A percentile compares a stretch with the other conserved stretches of the same genome.
Evolutionary conservation across 1,139 yeast genomes (phyloP).

Genomic region (Suhomyces panamericanus): DNA sequence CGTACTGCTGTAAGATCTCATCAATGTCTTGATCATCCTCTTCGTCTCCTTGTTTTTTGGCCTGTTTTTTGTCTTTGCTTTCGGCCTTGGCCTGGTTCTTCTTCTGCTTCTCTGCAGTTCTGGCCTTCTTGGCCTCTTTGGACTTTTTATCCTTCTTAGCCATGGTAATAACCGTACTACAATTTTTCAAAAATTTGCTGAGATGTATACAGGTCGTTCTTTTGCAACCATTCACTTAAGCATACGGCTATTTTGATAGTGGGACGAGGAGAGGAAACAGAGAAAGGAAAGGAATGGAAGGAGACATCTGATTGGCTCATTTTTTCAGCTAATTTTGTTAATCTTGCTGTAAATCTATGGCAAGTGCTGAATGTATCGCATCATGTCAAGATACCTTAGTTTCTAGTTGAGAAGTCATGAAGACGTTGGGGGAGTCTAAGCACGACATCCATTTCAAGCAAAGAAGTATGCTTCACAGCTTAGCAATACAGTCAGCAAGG

Average conservation of each 20-base stretch:
- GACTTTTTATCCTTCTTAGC: constrained; percentile 84
- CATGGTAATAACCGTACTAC: constrained; percentile 42
- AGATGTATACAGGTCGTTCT: constrained; percentile 2
- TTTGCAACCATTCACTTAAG: constrained; percentile 7
- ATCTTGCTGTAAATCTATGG: no score
- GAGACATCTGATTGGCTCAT: background rate
- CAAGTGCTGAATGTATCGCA: no score
- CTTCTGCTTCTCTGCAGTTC: constrained; percentile 80
- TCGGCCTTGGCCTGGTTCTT: constrained; percentile 77
- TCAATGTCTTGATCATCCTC: constrained; percentile 91
- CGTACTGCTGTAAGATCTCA: constrained; percentile 74
- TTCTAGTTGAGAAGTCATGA: no score
- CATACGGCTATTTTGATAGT: background rate
- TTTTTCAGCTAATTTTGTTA: no score
- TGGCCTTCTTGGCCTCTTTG: constrained; percentile 88
- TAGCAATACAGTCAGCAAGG: no score
- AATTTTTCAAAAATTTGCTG: background rate
- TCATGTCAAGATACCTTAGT: no score
- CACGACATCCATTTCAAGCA: no score
- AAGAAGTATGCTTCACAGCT: no score
- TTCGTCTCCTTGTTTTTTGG: constrained; percentile 71
- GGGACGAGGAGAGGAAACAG: background rate
- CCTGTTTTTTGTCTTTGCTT: constrained; percentile 67
- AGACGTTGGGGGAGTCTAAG: no score
- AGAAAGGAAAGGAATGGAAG: background rate